Evolutionary conservation across 2,329 filamentous ascomycete genomes (phyloP).

Genomic region (Trichoderma koningiopsis): DNA sequence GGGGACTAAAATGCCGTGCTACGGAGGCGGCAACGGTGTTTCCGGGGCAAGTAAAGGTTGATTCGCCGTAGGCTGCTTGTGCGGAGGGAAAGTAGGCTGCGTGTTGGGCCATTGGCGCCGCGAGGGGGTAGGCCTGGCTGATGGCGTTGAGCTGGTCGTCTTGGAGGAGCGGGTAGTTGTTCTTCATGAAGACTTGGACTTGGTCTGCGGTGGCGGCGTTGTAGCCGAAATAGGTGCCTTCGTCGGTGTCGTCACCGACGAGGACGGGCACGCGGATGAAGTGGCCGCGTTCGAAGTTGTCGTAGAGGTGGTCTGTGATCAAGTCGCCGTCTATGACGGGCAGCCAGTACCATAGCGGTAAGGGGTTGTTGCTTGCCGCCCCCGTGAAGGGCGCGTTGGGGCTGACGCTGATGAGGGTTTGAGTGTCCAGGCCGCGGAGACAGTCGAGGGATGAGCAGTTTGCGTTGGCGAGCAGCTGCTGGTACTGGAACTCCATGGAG

Average conservation of each 20-base stretch:
- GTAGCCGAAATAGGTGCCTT: constrained; percentile 50
- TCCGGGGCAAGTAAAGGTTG: constrained; percentile 49
- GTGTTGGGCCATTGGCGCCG: constrained; percentile 42
- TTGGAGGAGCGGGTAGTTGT: constrained; percentile 51
- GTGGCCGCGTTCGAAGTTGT: constrained; percentile 42
- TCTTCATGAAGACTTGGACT: constrained; percentile 45
- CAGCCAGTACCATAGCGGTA: constrained; percentile 51
- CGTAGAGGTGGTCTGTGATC: constrained; percentile 46
- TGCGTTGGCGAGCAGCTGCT: constrained; percentile 40
- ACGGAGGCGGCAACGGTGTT: constrained; percentile 31
- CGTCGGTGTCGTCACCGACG: constrained; percentile 49
- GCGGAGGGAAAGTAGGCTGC: constrained; percentile 48
- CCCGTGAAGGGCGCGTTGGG: constrained; percentile 45
- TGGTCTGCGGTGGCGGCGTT: constrained; percentile 41
- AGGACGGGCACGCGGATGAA: constrained; percentile 50
- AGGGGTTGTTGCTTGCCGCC: constrained; percentile 35
- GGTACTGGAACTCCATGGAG: constrained; percentile 53
- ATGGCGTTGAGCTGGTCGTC: constrained; percentile 41
- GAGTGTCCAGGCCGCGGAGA: constrained; percentile 31
- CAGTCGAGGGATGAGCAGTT: constrained; percentile 39
- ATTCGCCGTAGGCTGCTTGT: constrained; percentile 48
- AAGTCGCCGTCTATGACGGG: constrained; percentile 53
- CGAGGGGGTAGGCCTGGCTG: constrained; percentile 43
- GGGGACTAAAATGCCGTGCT: constrained; percentile 19
- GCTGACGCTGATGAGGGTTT: constrained; percentile 48